Evolutionary conservation across 2,329 filamentous ascomycete genomes (phyloP), one percentile per base, ranked within the genome.

Genomic region (Pestalotiopsis sp.): DNA sequence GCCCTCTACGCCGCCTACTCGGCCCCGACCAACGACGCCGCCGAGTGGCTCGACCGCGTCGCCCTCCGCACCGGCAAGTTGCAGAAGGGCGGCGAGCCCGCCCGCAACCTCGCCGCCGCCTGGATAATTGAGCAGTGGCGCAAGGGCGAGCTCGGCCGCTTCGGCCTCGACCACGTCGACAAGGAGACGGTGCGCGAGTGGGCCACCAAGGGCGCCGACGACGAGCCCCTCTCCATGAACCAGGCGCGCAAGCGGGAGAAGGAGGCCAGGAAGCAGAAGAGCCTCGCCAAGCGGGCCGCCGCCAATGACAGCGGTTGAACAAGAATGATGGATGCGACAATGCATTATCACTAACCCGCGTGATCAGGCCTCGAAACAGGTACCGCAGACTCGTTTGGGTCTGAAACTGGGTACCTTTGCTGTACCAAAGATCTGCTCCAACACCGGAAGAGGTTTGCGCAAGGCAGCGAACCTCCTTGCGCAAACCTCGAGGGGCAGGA

Each of bases 41-140:
- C 86, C 62, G 86, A 88, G 55, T 87, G 98, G 31, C 85, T 99
- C 13, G 85, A 88, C 14, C 87, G 83, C 1, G 89, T 97, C 23
- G 94, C 93, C 20, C 83, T 76, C 66, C 91, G 90, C 73, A 93
- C 92, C 9, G 96, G 96, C 7, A 89, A 93, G 71, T 80, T 98
- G 64, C 86, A 86, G 61, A 91, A 91, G 71, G 93, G 93, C 1
- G 94, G 93, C 0, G 79, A 86, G 11, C 90, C 92, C 0, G 91
- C 93, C 76, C 81, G 88, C 31, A 91, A 94, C 66, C 89, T 89
- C 7, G 90, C 94, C 2, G 95, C 95, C 2, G 81, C 94, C 45
- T 93, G 93, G 86, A 84, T 97, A 68, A 86, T 98, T 13, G 91
- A 94, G 74, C 88, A 91, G 76, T 99, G 94, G 93, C 88, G 95